A percentile compares a stretch with the other conserved stretches of the same genome.
Conservation (phyloP, 345 rosid species). For the Linum tenue region DNA sequence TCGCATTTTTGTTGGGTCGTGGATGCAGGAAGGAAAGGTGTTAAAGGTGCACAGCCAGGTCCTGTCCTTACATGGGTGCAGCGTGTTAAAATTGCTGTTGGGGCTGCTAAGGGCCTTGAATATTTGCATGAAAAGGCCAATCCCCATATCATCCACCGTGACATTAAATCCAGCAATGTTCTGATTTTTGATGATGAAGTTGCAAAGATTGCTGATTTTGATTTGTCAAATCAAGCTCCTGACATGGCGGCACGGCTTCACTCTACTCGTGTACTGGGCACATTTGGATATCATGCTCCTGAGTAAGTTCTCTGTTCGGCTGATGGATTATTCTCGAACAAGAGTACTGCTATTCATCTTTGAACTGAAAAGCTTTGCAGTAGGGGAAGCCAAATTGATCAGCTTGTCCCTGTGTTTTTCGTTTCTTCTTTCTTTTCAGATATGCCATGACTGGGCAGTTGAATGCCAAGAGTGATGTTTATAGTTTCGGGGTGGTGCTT, state of each 20-base stretch:
- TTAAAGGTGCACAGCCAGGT: slow-evolving; percentile 80
- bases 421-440: slow-evolving; percentile 3
- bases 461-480: slow-evolving; percentile 32
- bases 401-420: background rate
- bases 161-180: slow-evolving; percentile 80
- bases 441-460: slow-evolving; percentile 35
- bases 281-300: slow-evolving; percentile 96
- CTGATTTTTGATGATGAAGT: slow-evolving; percentile 71
- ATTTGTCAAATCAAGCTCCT: slow-evolving; percentile 88
- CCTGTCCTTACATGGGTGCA: slow-evolving; percentile 80
- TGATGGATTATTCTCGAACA: background rate
- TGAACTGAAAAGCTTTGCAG: background rate
- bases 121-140: slow-evolving; percentile 81
- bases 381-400: background rate
- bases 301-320: slow-evolving; percentile 42
- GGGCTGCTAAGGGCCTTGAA: slow-evolving; percentile 89
- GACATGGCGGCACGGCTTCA: slow-evolving; percentile 87
- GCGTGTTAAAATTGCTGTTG: slow-evolving; percentile 84
- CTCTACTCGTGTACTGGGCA: slow-evolving; percentile 92
- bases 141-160: slow-evolving; percentile 74
- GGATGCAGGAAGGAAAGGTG: slow-evolving; percentile 49
- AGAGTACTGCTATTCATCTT: background rate
- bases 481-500: slow-evolving; percentile 32
- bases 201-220: slow-evolving; percentile 89
- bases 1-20: background rate